These are phyloP conservation scores for Viola pubescens DNA, from an alignment of 441 rosid species.

Conservation along the genomic window DNA sequence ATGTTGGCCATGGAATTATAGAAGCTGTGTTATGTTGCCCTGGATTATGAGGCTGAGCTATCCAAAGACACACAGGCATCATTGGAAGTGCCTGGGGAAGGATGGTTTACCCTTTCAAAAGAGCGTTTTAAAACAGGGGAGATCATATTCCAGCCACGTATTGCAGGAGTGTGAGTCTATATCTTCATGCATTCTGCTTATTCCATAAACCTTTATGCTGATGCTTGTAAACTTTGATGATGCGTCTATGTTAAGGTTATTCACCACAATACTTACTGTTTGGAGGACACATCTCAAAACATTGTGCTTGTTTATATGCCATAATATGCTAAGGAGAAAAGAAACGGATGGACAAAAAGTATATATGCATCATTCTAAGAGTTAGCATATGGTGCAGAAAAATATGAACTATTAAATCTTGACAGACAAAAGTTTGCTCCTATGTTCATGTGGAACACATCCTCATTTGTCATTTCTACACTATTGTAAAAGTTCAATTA, in stretches of 20 bases:
- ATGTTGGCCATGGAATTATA: slow-evolving; percentile 27
- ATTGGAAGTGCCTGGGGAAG: slow-evolving; percentile 60
- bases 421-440: too few species aligned
- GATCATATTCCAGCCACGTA: slow-evolving; percentile 73
- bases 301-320: not conserved
- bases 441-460: not conserved
- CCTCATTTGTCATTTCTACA: not conserved
- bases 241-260: not conserved
- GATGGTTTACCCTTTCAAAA: slow-evolving; percentile 61
- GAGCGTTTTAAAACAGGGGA: slow-evolving; percentile 94
- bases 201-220: slow-evolving; percentile 2
- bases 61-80: slow-evolving; percentile 58
- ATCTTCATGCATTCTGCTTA: not conserved
- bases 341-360: not conserved
- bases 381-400: too few species aligned
- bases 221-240: slow-evolving; percentile 4
- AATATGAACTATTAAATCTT: too few species aligned
- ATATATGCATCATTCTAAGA: not conserved
- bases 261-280: not conserved
- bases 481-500: not conserved
- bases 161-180: slow-evolving; percentile 71
- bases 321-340: not conserved
- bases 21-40: slow-evolving; percentile 86
- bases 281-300: not conserved
- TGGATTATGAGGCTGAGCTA: slow-evolving; percentile 66